Conservation (phyloP, 2,329 filamentous ascomycete species). For the Ceratocystiopsis brevicomis region DNA sequence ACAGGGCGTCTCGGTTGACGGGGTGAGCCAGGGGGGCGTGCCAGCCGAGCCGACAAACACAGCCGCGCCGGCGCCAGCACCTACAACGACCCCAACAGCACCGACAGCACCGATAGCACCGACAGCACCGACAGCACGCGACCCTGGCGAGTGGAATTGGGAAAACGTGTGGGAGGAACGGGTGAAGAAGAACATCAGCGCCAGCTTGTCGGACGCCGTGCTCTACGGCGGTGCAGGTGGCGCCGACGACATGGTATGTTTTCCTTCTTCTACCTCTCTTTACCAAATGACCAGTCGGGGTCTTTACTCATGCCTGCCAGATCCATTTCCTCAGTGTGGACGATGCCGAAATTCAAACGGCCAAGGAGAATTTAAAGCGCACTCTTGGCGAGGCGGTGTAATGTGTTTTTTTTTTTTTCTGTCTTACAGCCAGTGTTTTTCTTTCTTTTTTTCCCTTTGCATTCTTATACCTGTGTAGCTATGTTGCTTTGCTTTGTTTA, state of each 20-base stretch:
- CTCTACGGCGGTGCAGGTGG: conserved; percentile 49
- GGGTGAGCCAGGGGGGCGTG: no score
- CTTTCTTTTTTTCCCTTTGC: background rate
- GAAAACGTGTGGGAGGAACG: conserved; percentile 90
- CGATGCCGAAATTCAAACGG: conserved; percentile 34
- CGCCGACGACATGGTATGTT: conserved; percentile 53
- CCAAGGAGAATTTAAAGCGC: conserved; percentile 39
- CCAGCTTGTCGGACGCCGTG: conserved; percentile 60
- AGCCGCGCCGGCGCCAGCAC: background rate
- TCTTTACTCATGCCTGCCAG: conserved; percentile 16
- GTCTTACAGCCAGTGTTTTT: background rate
- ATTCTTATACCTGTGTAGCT: background rate
- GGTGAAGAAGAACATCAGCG: conserved; percentile 59
- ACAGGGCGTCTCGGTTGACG: conserved; percentile 3
- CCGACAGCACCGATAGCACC: background rate
- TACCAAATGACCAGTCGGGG: no score
- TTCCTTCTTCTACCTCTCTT: no score
- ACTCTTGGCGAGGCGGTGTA: conserved; percentile 20
- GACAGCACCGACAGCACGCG: conserved; percentile 8
- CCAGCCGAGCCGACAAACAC: no score
- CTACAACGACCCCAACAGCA: background rate
- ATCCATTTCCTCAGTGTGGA: conserved; percentile 50
- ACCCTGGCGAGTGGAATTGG: conserved; percentile 88
- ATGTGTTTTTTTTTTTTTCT: background rate
- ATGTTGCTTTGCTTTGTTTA: no score